Conservation (phyloP, 2,329 filamentous ascomycete genomes). For the Penicillium concentricum region DNA sequence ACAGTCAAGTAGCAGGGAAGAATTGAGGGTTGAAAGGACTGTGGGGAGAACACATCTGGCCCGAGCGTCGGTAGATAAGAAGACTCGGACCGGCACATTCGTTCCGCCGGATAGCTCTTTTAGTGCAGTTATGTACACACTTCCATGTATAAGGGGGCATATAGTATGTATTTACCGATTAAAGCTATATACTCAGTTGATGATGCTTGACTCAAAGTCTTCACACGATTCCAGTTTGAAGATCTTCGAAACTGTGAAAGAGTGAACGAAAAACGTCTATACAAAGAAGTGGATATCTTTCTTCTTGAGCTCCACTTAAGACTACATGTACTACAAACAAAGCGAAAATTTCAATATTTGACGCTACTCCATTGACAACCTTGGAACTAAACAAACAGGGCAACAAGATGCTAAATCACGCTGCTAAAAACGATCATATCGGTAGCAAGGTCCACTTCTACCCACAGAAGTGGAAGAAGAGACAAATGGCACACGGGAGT, state of each 20-base stretch:
- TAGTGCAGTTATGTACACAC: background rate
- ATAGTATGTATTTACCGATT: background rate
- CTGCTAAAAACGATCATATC: conserved; percentile 23
- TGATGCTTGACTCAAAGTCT: background rate
- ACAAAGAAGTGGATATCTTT: background rate
- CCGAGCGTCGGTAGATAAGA: conserved; percentile 30
- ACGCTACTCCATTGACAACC: background rate
- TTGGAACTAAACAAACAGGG: background rate
- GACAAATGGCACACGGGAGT: conserved; percentile 23
- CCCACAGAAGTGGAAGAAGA: background rate
- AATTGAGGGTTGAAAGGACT: conserved; percentile 11
- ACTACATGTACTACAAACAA: background rate
- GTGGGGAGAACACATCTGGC: conserved; percentile 17
- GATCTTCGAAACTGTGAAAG: background rate
- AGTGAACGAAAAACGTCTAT: background rate
- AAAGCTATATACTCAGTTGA: background rate
- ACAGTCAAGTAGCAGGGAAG: conserved; percentile 19
- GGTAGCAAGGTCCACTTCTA: conserved; percentile 19
- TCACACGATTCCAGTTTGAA: background rate
- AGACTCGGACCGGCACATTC: conserved; percentile 18
- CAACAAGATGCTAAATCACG: conserved; percentile 4
- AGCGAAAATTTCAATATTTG: background rate
- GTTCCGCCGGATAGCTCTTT: conserved; percentile 3
- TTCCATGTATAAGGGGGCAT: background rate
- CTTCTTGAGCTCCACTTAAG: background rate